These are phyloP conservation scores for Sarcodon aspratus DNA, from an alignment of 768 basidiomycete species.

Conservation along the genomic window DNA sequence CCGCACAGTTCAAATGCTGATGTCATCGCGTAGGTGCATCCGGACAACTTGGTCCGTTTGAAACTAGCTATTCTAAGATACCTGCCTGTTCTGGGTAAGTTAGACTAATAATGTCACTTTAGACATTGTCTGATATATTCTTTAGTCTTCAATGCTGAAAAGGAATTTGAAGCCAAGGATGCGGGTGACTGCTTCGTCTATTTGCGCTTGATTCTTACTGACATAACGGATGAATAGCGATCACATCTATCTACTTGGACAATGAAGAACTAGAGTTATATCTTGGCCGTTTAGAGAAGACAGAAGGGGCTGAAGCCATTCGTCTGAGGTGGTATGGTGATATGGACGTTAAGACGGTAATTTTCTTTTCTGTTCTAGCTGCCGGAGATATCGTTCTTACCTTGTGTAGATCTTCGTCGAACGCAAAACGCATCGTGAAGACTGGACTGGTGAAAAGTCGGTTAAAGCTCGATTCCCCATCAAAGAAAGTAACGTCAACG, in stretches of 20 bases:
- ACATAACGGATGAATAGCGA: slow-evolving; percentile 38
- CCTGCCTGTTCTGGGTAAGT: slow-evolving; percentile 84
- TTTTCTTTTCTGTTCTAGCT: background rate
- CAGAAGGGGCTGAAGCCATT: slow-evolving; percentile 95
- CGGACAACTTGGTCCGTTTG: slow-evolving; percentile 87
- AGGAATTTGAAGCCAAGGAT: slow-evolving; percentile 83
- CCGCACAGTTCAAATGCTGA: background rate
- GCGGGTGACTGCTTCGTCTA: slow-evolving; percentile 32
- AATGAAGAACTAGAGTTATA: slow-evolving; percentile 94
- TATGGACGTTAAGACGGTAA: slow-evolving; percentile 63
- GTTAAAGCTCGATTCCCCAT: slow-evolving; percentile 96
- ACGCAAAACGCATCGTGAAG: slow-evolving; percentile 90
- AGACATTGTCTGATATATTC: slow-evolving; percentile 1
- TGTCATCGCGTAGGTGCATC: slow-evolving; percentile 46
- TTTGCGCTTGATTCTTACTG: background rate
- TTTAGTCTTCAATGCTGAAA: slow-evolving; percentile 88
- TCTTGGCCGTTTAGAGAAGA: slow-evolving; percentile 94
- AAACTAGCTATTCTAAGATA: slow-evolving; percentile 90
- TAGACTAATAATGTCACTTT: background rate
- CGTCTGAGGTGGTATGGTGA: slow-evolving; percentile 98
- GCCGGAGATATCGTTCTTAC: background rate
- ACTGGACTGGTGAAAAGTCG: slow-evolving; percentile 99
- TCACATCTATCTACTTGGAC: slow-evolving; percentile 96
- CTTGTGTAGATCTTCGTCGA: slow-evolving; percentile 65
- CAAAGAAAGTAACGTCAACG: slow-evolving; percentile 88